Base-by-base conservation (phyloP, 176 grass and related monocot species). In the Dendrocalamus sinicus region DNA sequence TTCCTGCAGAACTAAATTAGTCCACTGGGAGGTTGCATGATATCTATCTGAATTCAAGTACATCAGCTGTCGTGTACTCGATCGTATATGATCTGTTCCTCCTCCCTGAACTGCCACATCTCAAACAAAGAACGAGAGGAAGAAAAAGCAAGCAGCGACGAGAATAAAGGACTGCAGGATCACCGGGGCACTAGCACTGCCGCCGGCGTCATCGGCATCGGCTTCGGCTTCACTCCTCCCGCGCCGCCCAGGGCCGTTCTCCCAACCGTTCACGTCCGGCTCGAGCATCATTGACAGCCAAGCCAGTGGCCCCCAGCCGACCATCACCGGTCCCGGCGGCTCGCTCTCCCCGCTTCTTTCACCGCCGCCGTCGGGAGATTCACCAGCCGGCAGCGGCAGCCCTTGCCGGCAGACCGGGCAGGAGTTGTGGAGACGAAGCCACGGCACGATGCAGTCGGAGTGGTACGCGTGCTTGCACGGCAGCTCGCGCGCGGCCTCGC, bases 391-490 rank as follows among this genome's bases (percentile, higher is more conserved):
- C 52, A 8, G 4, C 23, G 89, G 90, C n/a, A 99, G 82, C 87
- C 90, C 75, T 76, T 83, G 91, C 23, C 97, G 97, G 88, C 97
- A 96, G 59, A 99, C 92, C 12, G 97, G 97, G 83, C 97, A 99
- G 1, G 97, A 93, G 81, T 96, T 99, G 84, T 99, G 97, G 65
- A 96, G 86, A 78, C 90, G 93, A 82, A 99, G 94, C 97, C 97
- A 99, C 37, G 94, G 94, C 4, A 93, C 59, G 74, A 99, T 96
- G 92, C 96, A 96, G 84, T 99, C 96, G 9, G 96, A 96, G 73
- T 96, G 96, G 84, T 96, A 99, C 6, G 91, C 96, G 81, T 99
- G 96, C 72, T 99, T 99, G 92, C 94, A 99, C 20, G 96, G 96
- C 92, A 99, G 76, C 90, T 91, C 86, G 48, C 90, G 84, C 53